Conservation (phyloP, 352 stramenopile species). For the Peronosclerospora sorghi region DNA sequence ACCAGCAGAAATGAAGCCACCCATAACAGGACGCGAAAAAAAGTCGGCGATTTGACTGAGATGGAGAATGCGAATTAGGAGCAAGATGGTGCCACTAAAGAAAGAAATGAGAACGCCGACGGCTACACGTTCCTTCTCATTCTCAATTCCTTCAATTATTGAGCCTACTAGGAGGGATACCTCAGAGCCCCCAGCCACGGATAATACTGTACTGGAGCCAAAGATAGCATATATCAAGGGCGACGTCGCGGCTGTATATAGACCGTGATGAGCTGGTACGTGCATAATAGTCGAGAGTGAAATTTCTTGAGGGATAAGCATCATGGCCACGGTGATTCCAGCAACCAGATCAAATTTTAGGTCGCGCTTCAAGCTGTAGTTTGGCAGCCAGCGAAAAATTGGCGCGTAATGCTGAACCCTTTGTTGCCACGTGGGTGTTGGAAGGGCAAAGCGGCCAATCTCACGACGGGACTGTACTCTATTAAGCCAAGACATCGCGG, state of each 20-base stretch:
- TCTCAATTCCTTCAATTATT: slow-evolving; percentile 8
- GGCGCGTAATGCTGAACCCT: slow-evolving; percentile 10
- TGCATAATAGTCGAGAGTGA: slow-evolving; percentile 9
- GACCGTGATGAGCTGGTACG: slow-evolving; percentile 3
- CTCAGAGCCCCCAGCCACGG: slow-evolving; percentile 8
- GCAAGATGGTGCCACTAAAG: slow-evolving; percentile 7
- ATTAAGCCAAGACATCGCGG: too few relatives aligned
- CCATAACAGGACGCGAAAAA: slow-evolving; percentile 11
- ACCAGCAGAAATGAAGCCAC: slow-evolving; percentile 11
- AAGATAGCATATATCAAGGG: slow-evolving; percentile 11
- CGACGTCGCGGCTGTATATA: slow-evolving; percentile 9
- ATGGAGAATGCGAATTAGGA: slow-evolving; percentile 5
- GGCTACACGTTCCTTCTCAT: slow-evolving; percentile 5
- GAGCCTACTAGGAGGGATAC: slow-evolving; percentile 9
- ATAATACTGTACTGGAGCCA: slow-evolving; percentile 10
- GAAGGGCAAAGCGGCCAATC: slow-evolving; percentile 8
- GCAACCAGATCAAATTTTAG: slow-evolving; percentile 13
- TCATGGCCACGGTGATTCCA: slow-evolving; percentile 8
- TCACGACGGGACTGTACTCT: slow-evolving; percentile 2
- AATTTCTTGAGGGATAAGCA: slow-evolving; percentile 7
- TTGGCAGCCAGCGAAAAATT: slow-evolving; percentile 12
- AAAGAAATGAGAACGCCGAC: slow-evolving; percentile 9
- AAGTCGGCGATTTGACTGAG: slow-evolving; percentile 13
- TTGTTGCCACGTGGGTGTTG: slow-evolving; percentile 9
- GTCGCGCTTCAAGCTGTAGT: slow-evolving; percentile 13